Base-by-base conservation (phyloP, 2,329 filamentous ascomycete genomes). In the Dothideomycetidae sp. region DNA sequence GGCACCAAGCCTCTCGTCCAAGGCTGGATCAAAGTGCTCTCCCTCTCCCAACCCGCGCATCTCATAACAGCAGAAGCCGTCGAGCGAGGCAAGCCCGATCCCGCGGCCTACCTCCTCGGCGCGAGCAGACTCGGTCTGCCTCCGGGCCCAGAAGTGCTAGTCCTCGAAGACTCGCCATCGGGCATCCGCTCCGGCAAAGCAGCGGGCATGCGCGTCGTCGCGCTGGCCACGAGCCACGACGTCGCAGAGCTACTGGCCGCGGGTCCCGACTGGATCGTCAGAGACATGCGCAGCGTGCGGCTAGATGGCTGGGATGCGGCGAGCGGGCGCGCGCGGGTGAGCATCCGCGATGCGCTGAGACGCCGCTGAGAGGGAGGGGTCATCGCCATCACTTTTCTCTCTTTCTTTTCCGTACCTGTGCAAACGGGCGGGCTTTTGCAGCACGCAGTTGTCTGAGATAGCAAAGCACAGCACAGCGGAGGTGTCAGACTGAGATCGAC, bases 121-220 rank as follows among this genome's bases (percentile, higher is more conserved):
- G 53, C 52, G 30, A 47, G 54, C 42, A 56, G 59, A 40, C 51
- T 68, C 13, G 53, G 55, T 2, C 47, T 67, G 21, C n/a, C 21
- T 7, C 21, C 21, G 21, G 7, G 7, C 4, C 16, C 29, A 35
- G 58, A 61, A 17, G 67, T 88, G 30, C 64, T 93, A 39, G 86
- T 94, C 33, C 62, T 93, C 26, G 86, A 94, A 61, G 86, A 94
- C 61, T 82, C 82, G 39, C 85, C 86, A 4, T 82, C 84, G 5
- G 86, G 86, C 4, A 82, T 93, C 52, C 68, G 63, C 46, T 75
- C 85, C 17, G 86, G 85, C 33, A 92, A 86, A 60, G 81, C 73
- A 1, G 86, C 86, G 7, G 85, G 84, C 2, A 93, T 81, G 63
- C 77, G 72, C 53, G 86, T 93, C 10, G 61, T 93, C 31, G 86